Percentiles rank a stretch among this genome's conserved stretches.
Conservation (phyloP, 208 protist genomes). For the Phytomonas sp. region DNA sequence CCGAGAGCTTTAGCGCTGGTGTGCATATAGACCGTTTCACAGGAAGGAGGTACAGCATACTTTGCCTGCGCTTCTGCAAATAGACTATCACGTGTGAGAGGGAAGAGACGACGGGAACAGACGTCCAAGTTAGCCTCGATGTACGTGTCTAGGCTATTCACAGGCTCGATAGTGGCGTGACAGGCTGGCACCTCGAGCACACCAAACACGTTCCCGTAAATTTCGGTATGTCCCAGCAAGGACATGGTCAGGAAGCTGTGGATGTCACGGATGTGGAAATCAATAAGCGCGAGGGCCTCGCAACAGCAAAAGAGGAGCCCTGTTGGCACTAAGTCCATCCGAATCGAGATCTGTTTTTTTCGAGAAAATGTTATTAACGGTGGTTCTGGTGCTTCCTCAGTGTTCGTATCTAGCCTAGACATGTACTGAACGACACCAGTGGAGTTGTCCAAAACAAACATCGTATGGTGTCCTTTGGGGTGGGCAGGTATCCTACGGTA, state of each 20-base stretch:
- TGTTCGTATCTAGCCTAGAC: constrained; percentile 32
- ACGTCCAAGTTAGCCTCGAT: constrained; percentile 73
- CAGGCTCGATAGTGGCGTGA: constrained; percentile 40
- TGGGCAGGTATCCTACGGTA: constrained; percentile 26
- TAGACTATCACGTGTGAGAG: constrained; percentile 71
- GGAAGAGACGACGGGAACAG: constrained; percentile 63
- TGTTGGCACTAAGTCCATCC: constrained; percentile 69
- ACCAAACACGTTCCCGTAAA: constrained; percentile 76
- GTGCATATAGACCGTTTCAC: constrained; percentile 74
- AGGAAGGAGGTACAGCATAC: constrained; percentile 57
- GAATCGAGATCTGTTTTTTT: constrained; percentile 36
- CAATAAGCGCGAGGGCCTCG: constrained; percentile 59
- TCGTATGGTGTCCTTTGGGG: constrained; percentile 53
- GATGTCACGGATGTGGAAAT: constrained; percentile 55
- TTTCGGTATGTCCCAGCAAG: constrained; percentile 54
- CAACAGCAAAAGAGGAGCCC: constrained; percentile 67
- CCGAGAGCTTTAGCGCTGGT: constrained; percentile 20
- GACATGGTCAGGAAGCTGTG: constrained; percentile 55
- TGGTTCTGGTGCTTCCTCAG: constrained; percentile 32
- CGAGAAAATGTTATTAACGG: constrained; percentile 39
- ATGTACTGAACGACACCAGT: constrained; percentile 65
- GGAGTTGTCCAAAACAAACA: constrained; percentile 59
- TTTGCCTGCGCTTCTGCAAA: constrained; percentile 61
- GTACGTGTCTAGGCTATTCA: constrained; percentile 58
- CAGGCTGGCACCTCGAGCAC: constrained; percentile 29